Evolutionary conservation across 139 green algal species (phyloP).

Genomic region (Mesotaenium endlicherianum): DNA sequence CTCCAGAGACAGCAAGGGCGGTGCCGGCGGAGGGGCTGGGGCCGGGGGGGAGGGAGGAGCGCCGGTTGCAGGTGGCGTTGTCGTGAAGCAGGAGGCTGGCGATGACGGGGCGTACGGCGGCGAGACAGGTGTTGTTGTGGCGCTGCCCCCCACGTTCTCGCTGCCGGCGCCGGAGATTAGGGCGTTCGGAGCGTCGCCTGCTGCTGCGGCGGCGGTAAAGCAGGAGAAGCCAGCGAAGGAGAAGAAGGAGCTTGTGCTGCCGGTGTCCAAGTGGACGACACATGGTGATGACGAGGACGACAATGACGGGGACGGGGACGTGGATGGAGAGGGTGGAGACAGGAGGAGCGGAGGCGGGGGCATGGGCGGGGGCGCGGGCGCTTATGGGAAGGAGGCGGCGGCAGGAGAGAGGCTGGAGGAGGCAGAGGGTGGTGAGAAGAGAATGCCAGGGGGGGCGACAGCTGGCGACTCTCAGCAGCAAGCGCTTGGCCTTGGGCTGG

Average conservation of each 20-base stretch:
- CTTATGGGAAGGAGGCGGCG: neutral
- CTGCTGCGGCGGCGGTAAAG: too few species aligned
- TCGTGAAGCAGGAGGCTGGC: neutral
- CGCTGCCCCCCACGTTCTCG: conserved; percentile 2
- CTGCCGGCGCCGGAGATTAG: conserved; percentile 27
- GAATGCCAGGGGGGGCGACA: neutral
- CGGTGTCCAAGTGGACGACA: conserved; percentile 33
- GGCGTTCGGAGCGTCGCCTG: too few species aligned
- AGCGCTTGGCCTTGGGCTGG: neutral
- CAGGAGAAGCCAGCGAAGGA: neutral
- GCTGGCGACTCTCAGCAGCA: neutral
- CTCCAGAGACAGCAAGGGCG: conserved; percentile 1
- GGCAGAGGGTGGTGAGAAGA: neutral
- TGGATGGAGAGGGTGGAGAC: neutral
- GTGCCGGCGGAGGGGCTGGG: neutral
- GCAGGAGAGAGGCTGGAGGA: too few species aligned
- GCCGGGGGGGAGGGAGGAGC: neutral
- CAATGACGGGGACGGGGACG: neutral
- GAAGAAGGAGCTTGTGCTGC: conserved; percentile 24
- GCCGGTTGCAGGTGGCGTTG: neutral
- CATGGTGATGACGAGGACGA: conserved; percentile 35
- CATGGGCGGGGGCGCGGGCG: neutral
- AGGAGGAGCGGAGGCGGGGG: neutral
- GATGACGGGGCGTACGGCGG: neutral
- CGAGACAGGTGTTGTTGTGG: neutral